Evolutionary conservation across 441 rosid species (phyloP).

Genomic region (California macrophylla): DNA sequence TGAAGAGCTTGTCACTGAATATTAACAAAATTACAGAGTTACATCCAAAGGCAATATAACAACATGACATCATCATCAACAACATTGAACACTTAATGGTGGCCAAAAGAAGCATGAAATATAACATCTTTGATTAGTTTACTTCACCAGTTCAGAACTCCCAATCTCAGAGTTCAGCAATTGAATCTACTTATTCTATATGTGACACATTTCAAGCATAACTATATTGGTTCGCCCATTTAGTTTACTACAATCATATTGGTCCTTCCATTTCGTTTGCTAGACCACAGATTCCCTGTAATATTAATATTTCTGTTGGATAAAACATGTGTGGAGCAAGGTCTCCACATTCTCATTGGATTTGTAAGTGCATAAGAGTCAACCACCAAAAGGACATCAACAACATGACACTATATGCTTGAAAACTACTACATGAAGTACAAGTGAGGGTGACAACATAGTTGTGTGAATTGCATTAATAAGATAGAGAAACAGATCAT

Average conservation of each 20-base stretch:
- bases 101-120: neutral
- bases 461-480: neutral
- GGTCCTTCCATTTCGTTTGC: neutral
- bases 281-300: neutral
- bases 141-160: neutral
- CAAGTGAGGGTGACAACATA: neutral
- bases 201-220: neutral
- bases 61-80: slow-evolving; percentile 8
- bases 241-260: neutral
- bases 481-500: neutral
- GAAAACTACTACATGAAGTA: neutral
- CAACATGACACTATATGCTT: neutral
- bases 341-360: neutral
- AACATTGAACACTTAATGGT: neutral
- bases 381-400: neutral
- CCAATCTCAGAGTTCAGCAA: neutral
- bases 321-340: neutral
- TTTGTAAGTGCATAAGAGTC: neutral
- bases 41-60: slow-evolving; percentile 14
- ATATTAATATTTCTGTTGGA: neutral
- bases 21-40: slow-evolving; percentile 19
- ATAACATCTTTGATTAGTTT: neutral
- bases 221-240: neutral
- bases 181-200: neutral
- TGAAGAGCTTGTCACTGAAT: slow-evolving; percentile 92